Percentiles rank a stretch among this genome's conserved stretches.
Conservation (phyloP, 129 eudicot genomes). For the Tanacetum coccineum region DNA sequence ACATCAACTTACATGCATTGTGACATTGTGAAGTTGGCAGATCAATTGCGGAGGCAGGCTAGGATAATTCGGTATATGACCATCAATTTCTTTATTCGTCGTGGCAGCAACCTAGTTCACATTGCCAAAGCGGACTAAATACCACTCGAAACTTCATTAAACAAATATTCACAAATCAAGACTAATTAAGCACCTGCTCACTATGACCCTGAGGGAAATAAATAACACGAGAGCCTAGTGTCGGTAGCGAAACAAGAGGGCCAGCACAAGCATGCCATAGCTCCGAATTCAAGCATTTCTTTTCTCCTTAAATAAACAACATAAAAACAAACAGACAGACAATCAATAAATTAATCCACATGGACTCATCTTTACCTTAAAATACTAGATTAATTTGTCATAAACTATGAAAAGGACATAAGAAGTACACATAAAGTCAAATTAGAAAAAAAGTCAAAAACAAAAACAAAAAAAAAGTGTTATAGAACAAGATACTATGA, state of each 20-base stretch:
- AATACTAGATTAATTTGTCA: no score
- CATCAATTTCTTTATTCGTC: constrained; percentile 33
- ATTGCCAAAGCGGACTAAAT: constrained; percentile 18
- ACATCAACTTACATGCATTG: constrained; percentile 39
- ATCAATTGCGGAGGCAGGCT: constrained; percentile 34
- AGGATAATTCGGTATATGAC: constrained; percentile 37
- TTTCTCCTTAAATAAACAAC: constrained; percentile 58
- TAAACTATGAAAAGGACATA: constrained; percentile 20
- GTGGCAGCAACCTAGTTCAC: constrained; percentile 35
- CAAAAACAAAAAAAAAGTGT: neutral
- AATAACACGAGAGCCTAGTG: constrained; percentile 73
- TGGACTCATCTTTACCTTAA: neutral
- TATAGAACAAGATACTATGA: constrained; percentile 9
- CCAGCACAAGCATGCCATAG: constrained; percentile 99
- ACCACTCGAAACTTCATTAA: neutral
- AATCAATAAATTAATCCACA: constrained; percentile 22
- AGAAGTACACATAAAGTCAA: neutral
- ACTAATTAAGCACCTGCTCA: constrained; percentile 61
- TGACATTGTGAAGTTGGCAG: constrained; percentile 47
- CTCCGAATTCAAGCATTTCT: constrained; percentile 95
- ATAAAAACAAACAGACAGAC: constrained; percentile 8
- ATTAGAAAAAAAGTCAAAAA: constrained; percentile 4
- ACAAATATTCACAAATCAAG: neutral
- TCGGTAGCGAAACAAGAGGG: constrained; percentile 88
- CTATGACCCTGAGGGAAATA: constrained; percentile 99